These are phyloP conservation scores for Exophiala sp. DNA, from an alignment of 2,329 filamentous ascomycete genomes.

Conservation along the genomic window DNA sequence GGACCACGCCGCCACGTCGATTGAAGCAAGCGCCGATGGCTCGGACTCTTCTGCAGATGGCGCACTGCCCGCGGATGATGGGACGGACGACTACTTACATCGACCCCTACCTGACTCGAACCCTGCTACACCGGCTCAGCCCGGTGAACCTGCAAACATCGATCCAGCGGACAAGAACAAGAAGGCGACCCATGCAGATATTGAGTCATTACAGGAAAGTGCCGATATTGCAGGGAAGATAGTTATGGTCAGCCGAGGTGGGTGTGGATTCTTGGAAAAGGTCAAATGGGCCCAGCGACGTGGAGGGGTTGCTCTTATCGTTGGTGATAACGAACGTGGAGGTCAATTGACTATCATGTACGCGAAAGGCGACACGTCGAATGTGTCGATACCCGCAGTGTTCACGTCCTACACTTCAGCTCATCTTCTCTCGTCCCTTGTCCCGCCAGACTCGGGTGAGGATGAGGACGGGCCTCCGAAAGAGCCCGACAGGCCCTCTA, in stretches of 20 bases:
- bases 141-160: slow-evolving; percentile 34
- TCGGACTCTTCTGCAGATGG: slow-evolving; percentile 10
- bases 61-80: slow-evolving; percentile 56
- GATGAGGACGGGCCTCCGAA: slow-evolving; percentile 47
- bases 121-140: slow-evolving; percentile 34
- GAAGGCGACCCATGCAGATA: slow-evolving; percentile 69
- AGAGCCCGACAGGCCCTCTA: slow-evolving; percentile 25
- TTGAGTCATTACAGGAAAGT: slow-evolving; percentile 83
- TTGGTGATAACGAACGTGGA: slow-evolving; percentile 87
- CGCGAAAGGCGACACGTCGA: slow-evolving; percentile 91
- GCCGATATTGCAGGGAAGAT: slow-evolving; percentile 93
- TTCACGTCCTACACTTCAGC: slow-evolving; percentile 96
- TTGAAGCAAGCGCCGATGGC: slow-evolving; percentile 2
- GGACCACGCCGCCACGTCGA: not conserved
- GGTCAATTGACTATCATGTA: slow-evolving; percentile 96
- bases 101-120: slow-evolving; percentile 50
- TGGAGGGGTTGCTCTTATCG: slow-evolving; percentile 83
- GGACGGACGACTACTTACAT: slow-evolving; percentile 81
- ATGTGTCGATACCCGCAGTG: slow-evolving; percentile 86
- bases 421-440: slow-evolving; percentile 82
- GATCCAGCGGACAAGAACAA: slow-evolving; percentile 30
- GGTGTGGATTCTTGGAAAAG: slow-evolving; percentile 95
- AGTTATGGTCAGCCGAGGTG: slow-evolving; percentile 84
- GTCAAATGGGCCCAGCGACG: slow-evolving; percentile 94
- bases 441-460: slow-evolving; percentile 65